phyloP scores from a whole-genome alignment of 805 yeast species.

The Kazachstania martiniae region DNA sequence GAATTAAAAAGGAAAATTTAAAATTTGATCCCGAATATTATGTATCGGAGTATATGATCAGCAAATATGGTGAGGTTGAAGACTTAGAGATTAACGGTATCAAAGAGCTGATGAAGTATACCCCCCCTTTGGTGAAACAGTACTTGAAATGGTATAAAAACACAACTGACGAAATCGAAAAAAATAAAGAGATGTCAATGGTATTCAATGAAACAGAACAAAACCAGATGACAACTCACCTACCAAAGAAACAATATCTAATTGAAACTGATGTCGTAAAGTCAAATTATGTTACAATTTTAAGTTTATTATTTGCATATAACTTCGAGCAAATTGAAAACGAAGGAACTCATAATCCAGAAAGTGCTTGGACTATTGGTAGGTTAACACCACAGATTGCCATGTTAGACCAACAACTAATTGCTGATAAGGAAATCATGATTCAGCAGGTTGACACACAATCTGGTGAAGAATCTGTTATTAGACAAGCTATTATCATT shows the following conservation, averaged over 20 bases:
- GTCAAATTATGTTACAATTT: conserved; percentile 49
- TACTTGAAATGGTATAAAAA: conserved; percentile 41
- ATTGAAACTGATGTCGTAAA: conserved; percentile 34
- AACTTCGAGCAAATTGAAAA: conserved; percentile 69
- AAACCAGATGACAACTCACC: conserved; percentile 46
- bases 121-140: conserved; percentile 34
- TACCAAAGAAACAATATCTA: conserved; percentile 58
- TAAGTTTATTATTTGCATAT: conserved; percentile 62
- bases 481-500: conserved; percentile 48
- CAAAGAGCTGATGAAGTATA: conserved; percentile 38
- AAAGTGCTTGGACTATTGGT: conserved; percentile 92
- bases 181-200: conserved; percentile 30
- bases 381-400: conserved; percentile 71
- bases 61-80: conserved; percentile 45
- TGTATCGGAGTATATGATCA: conserved; percentile 63
- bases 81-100: conserved; percentile 38
- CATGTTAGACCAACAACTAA: conserved; percentile 52
- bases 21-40: conserved; percentile 86
- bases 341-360: conserved; percentile 61
- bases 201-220: conserved; percentile 53
- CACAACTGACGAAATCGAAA: conserved; percentile 23
- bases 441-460: neutral
- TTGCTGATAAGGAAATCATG: conserved; percentile 24
- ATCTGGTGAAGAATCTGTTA: conserved; percentile 14
- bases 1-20: conserved; percentile 55